phyloP scores from a whole-genome alignment of 148 eudicot genomes.

The Camellia japonica region DNA sequence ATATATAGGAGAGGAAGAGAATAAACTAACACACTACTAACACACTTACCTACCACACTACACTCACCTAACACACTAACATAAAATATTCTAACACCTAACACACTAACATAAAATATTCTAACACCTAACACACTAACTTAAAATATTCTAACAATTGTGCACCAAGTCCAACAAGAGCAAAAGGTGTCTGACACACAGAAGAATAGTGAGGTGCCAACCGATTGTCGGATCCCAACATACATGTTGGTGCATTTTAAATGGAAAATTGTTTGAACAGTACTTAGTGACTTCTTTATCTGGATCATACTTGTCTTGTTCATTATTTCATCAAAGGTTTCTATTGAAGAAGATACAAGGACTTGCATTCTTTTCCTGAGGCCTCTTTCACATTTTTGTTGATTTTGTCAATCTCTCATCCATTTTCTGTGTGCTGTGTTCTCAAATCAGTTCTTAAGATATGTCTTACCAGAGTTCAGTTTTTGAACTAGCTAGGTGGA shows the following conservation, averaged over 20 bases:
- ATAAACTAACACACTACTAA: too few relatives aligned
- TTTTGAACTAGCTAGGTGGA: background rate
- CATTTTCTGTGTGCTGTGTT: background rate
- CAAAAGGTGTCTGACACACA: background rate
- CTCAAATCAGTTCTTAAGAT: background rate
- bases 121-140: too few relatives aligned
- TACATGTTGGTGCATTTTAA: background rate
- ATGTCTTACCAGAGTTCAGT: background rate
- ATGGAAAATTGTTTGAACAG: background rate
- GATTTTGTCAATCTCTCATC: background rate
- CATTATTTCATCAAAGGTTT: too few relatives aligned
- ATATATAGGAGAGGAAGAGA: too few relatives aligned
- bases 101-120: too few relatives aligned
- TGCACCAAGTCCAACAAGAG: background rate
- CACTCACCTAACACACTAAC: too few relatives aligned
- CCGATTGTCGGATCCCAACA: background rate
- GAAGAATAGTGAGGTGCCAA: background rate
- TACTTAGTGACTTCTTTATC: background rate
- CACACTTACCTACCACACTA: too few relatives aligned
- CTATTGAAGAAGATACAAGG: background rate
- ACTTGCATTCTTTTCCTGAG: background rate
- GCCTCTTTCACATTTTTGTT: background rate
- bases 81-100: too few relatives aligned
- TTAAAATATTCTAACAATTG: too few relatives aligned
- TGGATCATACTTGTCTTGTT: background rate